A percentile compares a stretch with the other conserved stretches of the same genome.
These are phyloP conservation scores for Ascochyta rabiei DNA, from an alignment of 2,329 filamentous ascomycete species.

Conservation along the genomic window DNA sequence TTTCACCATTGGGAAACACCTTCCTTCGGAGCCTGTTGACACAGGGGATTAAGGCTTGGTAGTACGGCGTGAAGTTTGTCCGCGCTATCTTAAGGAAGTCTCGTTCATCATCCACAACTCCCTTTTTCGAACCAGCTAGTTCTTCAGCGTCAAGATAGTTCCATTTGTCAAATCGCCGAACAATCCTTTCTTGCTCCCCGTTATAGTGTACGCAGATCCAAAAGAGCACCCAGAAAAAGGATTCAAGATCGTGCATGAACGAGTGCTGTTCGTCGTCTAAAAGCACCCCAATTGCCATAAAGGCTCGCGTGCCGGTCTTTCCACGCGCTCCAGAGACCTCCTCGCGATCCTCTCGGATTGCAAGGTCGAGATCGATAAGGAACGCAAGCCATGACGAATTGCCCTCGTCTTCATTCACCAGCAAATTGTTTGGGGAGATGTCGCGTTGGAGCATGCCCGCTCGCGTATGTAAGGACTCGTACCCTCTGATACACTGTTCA, in stretches of 20 bases:
- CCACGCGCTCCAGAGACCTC: conserved; percentile 51
- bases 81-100: neutral
- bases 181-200: no score
- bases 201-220: no score
- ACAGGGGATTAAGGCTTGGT: neutral
- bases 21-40: neutral
- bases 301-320: conserved; percentile 32
- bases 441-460: conserved; percentile 44
- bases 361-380: conserved; percentile 52
- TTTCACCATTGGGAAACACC: no score
- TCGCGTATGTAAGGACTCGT: no score
- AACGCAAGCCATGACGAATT: conserved; percentile 50
- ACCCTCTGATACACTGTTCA: no score
- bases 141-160: neutral
- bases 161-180: neutral
- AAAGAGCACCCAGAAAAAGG: no score
- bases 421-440: conserved; percentile 46
- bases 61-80: neutral
- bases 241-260: no score
- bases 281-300: conserved; percentile 56
- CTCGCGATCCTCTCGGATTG: no score
- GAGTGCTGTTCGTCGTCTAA: conserved; percentile 43
- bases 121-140: neutral
- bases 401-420: conserved; percentile 54
- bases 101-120: no score